Base-by-base conservation (phyloP, 129 eudicot genomes). In the Artemisia argyi region DNA sequence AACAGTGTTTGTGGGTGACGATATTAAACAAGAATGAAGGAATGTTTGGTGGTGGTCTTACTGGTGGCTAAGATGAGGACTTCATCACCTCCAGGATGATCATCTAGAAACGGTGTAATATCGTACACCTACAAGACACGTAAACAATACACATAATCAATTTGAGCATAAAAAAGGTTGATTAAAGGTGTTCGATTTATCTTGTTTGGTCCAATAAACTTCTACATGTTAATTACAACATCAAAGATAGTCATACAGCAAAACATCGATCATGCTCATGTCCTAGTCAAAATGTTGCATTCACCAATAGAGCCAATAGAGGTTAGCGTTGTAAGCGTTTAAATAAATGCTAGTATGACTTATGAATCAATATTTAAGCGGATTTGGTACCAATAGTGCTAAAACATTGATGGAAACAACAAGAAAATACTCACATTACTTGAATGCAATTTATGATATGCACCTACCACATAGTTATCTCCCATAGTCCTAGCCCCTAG, bases 71-170 rank as follows among this genome's bases (percentile, higher is more conserved):
- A 30, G 49, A 84, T 15, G 68, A 89, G 35, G 63, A 83, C 79
- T 16, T 88, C 96, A 69, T 85, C 91, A 49, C 96, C 96, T 16
- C 96, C 96, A 9, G 96, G 96, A 82, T 89, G 96, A 59, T 85
- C 96, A n/a, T 85, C 91, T 19, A 89, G 70, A 75, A 85, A 89
- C 7, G 79, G 58, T 12, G 91, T 81, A 20, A 89, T 88, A 69
- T 89, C 71, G 47, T 83, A 89, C 24, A 89, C 91, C 96, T 89
- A 48, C 19, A 26, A 7, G 15, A 58, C 26, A 57, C 13, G 63
- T 58, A n/a, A 58, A 20, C 6, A 3, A 58, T 58, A 2, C 15
- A 20, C 35, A 20, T 19, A 11, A 1, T 20, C 13, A 19, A 56
- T 18, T 56, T 18, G 28, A 56, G 28, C 22, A 56, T 2, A 7